Evolutionary conservation across 2,329 filamentous ascomycete species (phyloP).

Genomic region (Exophiala alcalophila): DNA sequence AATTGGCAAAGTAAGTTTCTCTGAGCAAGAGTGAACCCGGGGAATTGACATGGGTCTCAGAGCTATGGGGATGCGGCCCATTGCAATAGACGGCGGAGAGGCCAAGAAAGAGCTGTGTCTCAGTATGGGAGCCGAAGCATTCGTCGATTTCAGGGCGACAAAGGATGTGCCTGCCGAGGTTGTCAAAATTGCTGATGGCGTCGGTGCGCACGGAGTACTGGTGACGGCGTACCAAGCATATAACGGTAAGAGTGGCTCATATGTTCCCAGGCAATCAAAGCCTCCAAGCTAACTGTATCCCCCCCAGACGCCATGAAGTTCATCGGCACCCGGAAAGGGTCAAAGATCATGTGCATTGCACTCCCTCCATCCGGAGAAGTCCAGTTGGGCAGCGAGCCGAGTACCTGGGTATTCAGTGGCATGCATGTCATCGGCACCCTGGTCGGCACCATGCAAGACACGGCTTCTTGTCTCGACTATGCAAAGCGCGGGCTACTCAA

Average conservation of each 20-base stretch:
- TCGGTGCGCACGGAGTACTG: conserved; percentile 19
- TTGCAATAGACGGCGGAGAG: conserved; percentile 40
- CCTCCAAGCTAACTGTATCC: not conserved
- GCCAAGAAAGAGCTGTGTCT: conserved; percentile 34
- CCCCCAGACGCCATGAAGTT: conserved; percentile 37
- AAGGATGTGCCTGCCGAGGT: conserved; percentile 23
- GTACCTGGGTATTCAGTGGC: conserved; percentile 14
- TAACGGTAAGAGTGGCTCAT: not conserved
- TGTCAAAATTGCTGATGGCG: conserved; percentile 18
- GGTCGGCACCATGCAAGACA: conserved; percentile 24
- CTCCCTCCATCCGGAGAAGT: conserved; percentile 21
- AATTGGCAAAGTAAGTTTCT: conserved; percentile 1
- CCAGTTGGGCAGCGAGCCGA: conserved; percentile 3
- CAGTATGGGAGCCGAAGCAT: conserved; percentile 39
- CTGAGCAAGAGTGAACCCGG: conserved; percentile 33
- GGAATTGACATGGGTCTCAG: conserved; percentile 39
- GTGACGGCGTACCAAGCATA: conserved; percentile 21
- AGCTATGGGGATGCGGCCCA: conserved; percentile 44
- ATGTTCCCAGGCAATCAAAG: too few species aligned
- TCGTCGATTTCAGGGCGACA: conserved; percentile 36
- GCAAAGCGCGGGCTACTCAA: conserved; percentile 43
- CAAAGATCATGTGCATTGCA: conserved; percentile 53
- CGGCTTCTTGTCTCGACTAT: conserved; percentile 16
- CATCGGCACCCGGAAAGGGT: conserved; percentile 47
- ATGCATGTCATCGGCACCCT: conserved; percentile 22